phyloP scores from a whole-genome alignment of 345 rosid genomes.

The Acer yangbiense region DNA sequence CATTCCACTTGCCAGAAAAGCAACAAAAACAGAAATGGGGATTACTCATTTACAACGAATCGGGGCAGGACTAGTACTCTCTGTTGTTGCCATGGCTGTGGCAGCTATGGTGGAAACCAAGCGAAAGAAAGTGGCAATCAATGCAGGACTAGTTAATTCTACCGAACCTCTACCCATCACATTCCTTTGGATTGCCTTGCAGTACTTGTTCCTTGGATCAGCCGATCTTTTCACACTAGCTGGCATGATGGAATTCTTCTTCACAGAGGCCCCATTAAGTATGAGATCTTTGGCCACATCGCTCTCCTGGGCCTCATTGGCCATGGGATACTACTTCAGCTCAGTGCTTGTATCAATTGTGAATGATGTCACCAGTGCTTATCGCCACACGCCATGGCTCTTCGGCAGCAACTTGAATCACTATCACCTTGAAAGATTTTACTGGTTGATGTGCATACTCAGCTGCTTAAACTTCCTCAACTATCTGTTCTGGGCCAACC shows the following conservation, averaged over 20 bases:
- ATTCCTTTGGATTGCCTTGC: constrained; percentile 87
- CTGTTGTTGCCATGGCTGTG: constrained; percentile 74
- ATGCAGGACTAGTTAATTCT: constrained; percentile 39
- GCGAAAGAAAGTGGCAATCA: constrained; percentile 47
- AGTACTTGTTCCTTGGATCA: constrained; percentile 91
- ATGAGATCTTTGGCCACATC: constrained; percentile 93
- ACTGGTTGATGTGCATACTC: constrained; percentile 85
- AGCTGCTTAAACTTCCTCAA: constrained; percentile 69
- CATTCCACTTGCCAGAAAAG: constrained; percentile 60
- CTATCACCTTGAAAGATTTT: constrained; percentile 77
- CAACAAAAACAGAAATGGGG: constrained; percentile 68
- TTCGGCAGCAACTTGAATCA: constrained; percentile 73
- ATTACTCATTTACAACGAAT: constrained; percentile 79
- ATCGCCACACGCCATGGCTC: constrained; percentile 64
- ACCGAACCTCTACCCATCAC: constrained; percentile 71
- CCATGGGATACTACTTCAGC: constrained; percentile 91
- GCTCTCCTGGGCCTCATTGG: constrained; percentile 91
- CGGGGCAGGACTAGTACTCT: constrained; percentile 74
- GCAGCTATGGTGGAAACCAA: constrained; percentile 81
- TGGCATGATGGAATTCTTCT: constrained; percentile 94
- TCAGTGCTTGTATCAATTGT: constrained; percentile 70
- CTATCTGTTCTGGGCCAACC: constrained; percentile 82
- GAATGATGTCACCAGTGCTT: constrained; percentile 46
- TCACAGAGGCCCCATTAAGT: constrained; percentile 76
- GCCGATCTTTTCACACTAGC: constrained; percentile 92